Evolutionary conservation across 139 green algal species (phyloP).

Genomic region (Micractinium conductrix): DNA sequence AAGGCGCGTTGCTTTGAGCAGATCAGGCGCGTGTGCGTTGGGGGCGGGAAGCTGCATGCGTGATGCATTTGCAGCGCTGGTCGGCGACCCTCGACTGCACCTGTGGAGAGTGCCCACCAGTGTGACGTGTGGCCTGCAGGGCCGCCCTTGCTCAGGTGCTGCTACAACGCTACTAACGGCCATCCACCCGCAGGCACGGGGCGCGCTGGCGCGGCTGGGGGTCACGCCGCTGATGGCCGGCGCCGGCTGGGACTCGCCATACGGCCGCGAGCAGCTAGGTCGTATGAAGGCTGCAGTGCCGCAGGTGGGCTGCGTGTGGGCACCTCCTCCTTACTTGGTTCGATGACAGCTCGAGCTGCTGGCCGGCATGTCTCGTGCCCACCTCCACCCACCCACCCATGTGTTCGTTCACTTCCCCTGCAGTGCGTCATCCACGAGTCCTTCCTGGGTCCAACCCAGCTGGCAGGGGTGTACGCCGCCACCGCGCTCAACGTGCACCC

Average conservation of each 20-base stretch:
- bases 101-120: no score
- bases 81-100: no score
- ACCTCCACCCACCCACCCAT: neutral
- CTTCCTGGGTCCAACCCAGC: constrained; percentile 67
- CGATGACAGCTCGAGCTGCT: neutral
- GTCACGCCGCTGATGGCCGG: constrained; percentile 24
- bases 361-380: neutral
- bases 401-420: neutral
- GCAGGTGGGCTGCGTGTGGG: neutral
- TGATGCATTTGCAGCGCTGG: no score
- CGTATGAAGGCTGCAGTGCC: constrained; percentile 53
- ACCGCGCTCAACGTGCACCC: constrained; percentile 90
- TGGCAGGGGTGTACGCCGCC: constrained; percentile 64
- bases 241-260: constrained; percentile 45
- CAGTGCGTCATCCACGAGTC: constrained; percentile 64
- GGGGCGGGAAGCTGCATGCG: no score
- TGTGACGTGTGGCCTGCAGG: neutral
- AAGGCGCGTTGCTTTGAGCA: no score
- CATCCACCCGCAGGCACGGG: constrained; percentile 40
- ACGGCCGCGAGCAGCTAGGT: constrained; percentile 60
- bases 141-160: neutral
- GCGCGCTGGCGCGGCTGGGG: constrained; percentile 44
- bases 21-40: no score
- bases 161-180: no score
- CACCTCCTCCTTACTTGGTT: neutral